Evolutionary conservation across 2,329 filamentous ascomycete species (phyloP), one percentile per base, ranked within the genome.

Genomic region (Pseudohalonectria lignicola): DNA sequence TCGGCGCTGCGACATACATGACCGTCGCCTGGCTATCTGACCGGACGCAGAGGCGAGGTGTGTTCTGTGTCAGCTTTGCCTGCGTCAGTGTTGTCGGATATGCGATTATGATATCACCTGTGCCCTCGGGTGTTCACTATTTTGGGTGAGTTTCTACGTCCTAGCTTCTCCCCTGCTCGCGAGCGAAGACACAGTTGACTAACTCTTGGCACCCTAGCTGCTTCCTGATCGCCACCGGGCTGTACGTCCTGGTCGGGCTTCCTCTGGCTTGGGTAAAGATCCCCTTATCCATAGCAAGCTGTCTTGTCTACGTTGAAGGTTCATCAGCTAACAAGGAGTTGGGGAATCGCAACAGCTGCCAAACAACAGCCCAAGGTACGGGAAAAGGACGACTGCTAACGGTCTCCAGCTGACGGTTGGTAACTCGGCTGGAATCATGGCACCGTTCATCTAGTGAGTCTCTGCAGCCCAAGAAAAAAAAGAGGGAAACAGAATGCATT

Each of bases 1-100:
- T 86, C 4, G 84, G 83, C 4, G 82, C 82, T 0, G 64, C 79
- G 5, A 73, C 71, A 0, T 88, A 86, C 53, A 72, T 88, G 53
- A 45, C 65, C 8, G 65, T 76, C 2, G 82, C 82, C 0, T 73
- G 69, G 48, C 56, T 83, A 32, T 85, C 79, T 4, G 84, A 90
- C 52, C 67, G 69, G 39, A 64, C 69, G 44, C 81, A 86, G 56
- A 68, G 63, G 40, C 73, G 84, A 30, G 82, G 71, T 1, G 45
- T 84, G 0, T 83, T 81, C 45, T 70, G 70, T 18, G 69, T 82
- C 21, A 52, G 74, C 10, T 81, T 84, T 46, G 76, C 73, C 7
- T 46, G 62, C 2, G 59, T 86, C 26, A 79, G 76, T 28, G 71
- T 84, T 13, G 51, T 82, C 2, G 82, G 82, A 0, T 86, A 87